Percentiles rank a stretch among this genome's conserved stretches.
phyloP scores from a whole-genome alignment of 129 eudicot genomes.

The Flaveria sonorensis region DNA sequence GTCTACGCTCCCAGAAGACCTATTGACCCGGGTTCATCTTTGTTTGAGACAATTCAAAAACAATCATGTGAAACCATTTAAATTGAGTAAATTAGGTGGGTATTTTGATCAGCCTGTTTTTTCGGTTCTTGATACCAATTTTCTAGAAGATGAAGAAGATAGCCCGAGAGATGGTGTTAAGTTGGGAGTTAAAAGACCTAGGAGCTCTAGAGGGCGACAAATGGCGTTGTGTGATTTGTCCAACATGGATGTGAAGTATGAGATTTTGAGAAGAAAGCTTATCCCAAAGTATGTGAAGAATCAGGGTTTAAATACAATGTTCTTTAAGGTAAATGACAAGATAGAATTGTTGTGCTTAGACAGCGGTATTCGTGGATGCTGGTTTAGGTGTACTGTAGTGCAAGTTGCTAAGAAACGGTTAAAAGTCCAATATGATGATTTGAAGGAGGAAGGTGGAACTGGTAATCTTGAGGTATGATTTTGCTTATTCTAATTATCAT shows the following conservation, averaged over 20 bases:
- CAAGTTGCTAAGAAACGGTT: constrained; percentile 62
- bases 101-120: constrained; percentile 81
- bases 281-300: constrained; percentile 49
- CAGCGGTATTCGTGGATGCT: constrained; percentile 96
- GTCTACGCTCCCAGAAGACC: constrained; percentile 54
- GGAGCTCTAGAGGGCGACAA: constrained; percentile 59
- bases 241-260: constrained; percentile 47
- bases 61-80: constrained; percentile 75
- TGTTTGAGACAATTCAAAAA: constrained; percentile 80
- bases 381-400: constrained; percentile 87
- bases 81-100: constrained; percentile 85
- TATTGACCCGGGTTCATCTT: constrained; percentile 69
- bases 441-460: constrained; percentile 77
- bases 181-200: constrained; percentile 67
- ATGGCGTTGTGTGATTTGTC: constrained; percentile 34
- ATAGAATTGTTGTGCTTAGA: constrained; percentile 85
- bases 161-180: constrained; percentile 51
- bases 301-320: constrained; percentile 25
- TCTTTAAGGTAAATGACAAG: constrained; percentile 57
- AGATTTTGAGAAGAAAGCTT: constrained; percentile 39
- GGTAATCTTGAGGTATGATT: constrained; percentile 80
- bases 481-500: background rate
- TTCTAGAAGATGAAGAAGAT: constrained; percentile 54
- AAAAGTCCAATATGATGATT: constrained; percentile 69
- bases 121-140: constrained; percentile 62